Conservation (phyloP, 1,284 basidiomycete species). For the Apiotrichum veenhuisii region DNA sequence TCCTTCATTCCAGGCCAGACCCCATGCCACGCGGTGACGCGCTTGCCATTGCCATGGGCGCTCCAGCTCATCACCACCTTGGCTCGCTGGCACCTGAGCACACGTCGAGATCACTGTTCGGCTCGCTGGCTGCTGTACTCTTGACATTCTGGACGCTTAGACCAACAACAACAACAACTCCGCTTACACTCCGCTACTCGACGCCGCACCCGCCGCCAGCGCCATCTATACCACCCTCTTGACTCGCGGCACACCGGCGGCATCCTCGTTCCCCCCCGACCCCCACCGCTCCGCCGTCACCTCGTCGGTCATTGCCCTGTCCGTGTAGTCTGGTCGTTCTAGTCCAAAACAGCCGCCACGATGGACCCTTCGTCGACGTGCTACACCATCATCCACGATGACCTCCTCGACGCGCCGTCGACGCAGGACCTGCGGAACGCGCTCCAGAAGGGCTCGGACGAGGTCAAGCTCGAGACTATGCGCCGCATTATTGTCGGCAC, state of each 20-base stretch:
- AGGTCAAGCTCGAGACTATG: conserved; percentile 95
- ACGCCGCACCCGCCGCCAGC: no score
- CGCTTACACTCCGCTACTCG: no score
- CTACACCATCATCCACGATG: conserved; percentile 82
- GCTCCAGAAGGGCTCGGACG: conserved; percentile 88
- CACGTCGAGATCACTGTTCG: no score
- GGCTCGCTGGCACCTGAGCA: neutral
- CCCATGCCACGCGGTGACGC: neutral
- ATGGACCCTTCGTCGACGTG: conserved; percentile 56
- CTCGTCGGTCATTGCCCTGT: neutral
- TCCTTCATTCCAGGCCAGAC: no score
- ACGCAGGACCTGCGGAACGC: conserved; percentile 77
- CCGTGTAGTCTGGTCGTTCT: neutral
- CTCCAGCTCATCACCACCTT: conserved; percentile 3
- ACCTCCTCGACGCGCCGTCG: conserved; percentile 66
- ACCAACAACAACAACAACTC: no score
- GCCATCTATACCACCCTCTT: no score
- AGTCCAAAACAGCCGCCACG: conserved; percentile 18
- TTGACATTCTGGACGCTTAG: no score
- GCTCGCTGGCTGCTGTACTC: no score
- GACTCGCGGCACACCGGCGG: no score
- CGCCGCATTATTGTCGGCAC: conserved; percentile 92
- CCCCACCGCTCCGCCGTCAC: neutral
- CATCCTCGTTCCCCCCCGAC: no score
- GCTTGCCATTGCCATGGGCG: neutral